A percentile compares a stretch with the other conserved stretches of the same genome.
phyloP scores from a whole-genome alignment of 306 rosid genomes.

The Trifolium pratense region DNA sequence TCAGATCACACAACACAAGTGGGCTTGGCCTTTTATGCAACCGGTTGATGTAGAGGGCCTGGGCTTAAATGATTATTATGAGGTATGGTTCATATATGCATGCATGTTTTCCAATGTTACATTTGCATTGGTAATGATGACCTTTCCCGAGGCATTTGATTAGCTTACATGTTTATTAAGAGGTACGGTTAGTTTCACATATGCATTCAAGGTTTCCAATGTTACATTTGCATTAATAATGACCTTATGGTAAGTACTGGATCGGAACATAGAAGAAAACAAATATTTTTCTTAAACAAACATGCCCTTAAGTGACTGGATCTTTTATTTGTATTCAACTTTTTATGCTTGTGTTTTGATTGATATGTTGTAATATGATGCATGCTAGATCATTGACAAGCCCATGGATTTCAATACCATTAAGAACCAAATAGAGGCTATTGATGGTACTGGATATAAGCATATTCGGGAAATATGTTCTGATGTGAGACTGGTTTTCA shows the following conservation, averaged over 20 bases:
- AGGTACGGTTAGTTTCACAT: conserved; percentile 52
- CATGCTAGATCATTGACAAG: conserved; percentile 83
- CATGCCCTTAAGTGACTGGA: not conserved
- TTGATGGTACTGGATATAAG: conserved; percentile 87
- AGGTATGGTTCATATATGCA: conserved; percentile 55
- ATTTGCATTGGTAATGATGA: conserved; percentile 19
- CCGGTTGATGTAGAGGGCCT: conserved; percentile 96
- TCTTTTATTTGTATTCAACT: conserved; percentile 28
- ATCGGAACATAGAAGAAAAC: not conserved
- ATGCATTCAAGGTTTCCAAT: not conserved
- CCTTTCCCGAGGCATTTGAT: conserved; percentile 17
- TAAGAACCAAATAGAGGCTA: conserved; percentile 89
- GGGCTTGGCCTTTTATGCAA: conserved; percentile 95
- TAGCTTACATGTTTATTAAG: conserved; percentile 69
- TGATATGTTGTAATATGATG: conserved; percentile 40
- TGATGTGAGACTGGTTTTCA: conserved; percentile 84
- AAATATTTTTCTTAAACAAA: not conserved
- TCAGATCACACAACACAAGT: conserved; percentile 90
- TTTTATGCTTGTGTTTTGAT: conserved; percentile 33
- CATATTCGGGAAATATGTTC: conserved; percentile 76
- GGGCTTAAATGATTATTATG: conserved; percentile 81
- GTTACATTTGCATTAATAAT: not conserved
- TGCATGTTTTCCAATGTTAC: conserved; percentile 23
- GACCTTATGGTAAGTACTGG: conserved; percentile 12
- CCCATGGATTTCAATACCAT: conserved; percentile 95